Percentiles rank a stretch among this genome's conserved stretches.
These are phyloP conservation scores for Termitomyces titanicus DNA, from an alignment of 768 basidiomycete species.

Conservation along the genomic window DNA sequence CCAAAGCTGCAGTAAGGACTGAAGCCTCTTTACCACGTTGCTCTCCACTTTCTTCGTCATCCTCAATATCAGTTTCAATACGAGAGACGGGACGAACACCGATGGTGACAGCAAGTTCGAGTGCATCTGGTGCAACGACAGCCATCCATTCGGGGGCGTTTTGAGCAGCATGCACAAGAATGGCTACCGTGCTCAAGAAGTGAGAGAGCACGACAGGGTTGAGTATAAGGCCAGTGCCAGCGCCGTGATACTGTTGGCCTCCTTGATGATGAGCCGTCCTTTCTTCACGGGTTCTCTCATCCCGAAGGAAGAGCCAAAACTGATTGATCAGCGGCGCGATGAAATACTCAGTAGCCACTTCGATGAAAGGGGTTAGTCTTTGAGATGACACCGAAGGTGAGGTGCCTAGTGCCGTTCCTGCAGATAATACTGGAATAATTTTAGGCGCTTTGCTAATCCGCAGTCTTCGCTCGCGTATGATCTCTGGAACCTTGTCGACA, in stretches of 20 bases:
- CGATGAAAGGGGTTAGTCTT: conserved; percentile 45
- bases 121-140: conserved; percentile 73
- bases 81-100: conserved; percentile 62
- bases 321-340: conserved; percentile 85
- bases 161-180: conserved; percentile 80
- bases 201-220: conserved; percentile 74
- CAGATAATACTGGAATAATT: conserved; percentile 39
- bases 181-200: conserved; percentile 68
- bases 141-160: conserved; percentile 80
- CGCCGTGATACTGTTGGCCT: conserved; percentile 59
- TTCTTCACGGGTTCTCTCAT: conserved; percentile 74
- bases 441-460: conserved; percentile 50
- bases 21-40: conserved; percentile 57
- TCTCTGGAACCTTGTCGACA: conserved; percentile 51
- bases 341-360: conserved; percentile 84
- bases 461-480: conserved; percentile 73
- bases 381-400: conserved; percentile 4
- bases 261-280: conserved; percentile 56
- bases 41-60: conserved; percentile 28
- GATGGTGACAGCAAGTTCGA: conserved; percentile 81
- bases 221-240: conserved; percentile 81
- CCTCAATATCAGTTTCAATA: conserved; percentile 32
- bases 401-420: neutral
- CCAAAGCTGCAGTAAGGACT: conserved; percentile 71
- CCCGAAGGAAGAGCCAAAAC: conserved; percentile 94